Percentiles rank a stretch among this genome's conserved stretches.
Conservation (phyloP, 2,329 filamentous ascomycete genomes). For the Alternaria gaisen region DNA sequence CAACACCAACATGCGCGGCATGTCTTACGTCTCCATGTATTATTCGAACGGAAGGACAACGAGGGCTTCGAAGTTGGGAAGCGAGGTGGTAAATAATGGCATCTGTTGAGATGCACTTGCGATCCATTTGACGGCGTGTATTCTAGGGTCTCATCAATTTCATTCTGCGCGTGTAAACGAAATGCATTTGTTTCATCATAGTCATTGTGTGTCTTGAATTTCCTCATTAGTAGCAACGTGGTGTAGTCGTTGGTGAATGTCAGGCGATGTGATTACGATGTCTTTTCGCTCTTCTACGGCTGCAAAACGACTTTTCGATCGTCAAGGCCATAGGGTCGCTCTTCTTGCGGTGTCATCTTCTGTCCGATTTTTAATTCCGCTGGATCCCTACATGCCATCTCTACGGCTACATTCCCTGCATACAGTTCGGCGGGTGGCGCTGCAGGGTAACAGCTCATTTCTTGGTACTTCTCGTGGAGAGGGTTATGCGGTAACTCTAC, state of each 20-base stretch:
- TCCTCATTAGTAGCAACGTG: not conserved
- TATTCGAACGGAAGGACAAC: constrained; percentile 23
- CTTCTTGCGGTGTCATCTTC: not conserved
- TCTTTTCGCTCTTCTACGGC: not conserved
- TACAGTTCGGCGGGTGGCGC: not conserved
- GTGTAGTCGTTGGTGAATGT: not conserved
- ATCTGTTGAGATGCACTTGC: constrained; percentile 40
- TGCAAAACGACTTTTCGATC: not conserved
- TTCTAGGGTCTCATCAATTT: constrained; percentile 46
- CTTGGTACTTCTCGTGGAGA: not conserved
- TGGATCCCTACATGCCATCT: not conserved
- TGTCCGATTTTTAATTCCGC: not conserved
- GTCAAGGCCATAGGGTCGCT: not conserved
- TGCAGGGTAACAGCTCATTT: not conserved
- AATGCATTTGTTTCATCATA: constrained; percentile 39
- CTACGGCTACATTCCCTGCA: not conserved
- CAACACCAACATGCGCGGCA: constrained; percentile 32
- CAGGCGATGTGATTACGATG: not conserved
- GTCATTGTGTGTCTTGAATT: not conserved
- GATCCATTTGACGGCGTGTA: constrained; percentile 49
- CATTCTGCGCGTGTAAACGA: constrained; percentile 44
- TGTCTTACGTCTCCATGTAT: constrained; percentile 51
- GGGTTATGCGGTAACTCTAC: not conserved
- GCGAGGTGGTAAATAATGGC: constrained; percentile 45
- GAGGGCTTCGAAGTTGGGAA: constrained; percentile 14